These are phyloP conservation scores for Puccinia horiana DNA, from an alignment of 1,284 basidiomycete genomes.

Conservation along the genomic window DNA sequence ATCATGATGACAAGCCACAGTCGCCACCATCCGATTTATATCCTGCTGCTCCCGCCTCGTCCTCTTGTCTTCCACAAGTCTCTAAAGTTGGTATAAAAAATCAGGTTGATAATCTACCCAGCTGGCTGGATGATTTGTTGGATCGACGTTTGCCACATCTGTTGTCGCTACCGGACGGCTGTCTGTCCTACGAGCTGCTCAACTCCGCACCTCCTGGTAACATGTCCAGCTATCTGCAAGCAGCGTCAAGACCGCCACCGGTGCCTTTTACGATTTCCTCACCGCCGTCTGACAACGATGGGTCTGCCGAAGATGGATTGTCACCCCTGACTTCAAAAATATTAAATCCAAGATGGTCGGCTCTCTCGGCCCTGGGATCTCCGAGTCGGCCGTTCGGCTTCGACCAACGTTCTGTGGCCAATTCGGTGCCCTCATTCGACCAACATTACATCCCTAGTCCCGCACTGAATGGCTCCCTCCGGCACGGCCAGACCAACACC, in stretches of 20 bases:
- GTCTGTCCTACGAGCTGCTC: slow-evolving; percentile 44
- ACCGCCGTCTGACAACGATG: neutral
- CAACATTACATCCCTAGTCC: slow-evolving; percentile 39
- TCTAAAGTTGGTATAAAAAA: neutral
- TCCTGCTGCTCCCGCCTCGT: neutral
- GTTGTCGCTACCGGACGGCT: slow-evolving; percentile 36
- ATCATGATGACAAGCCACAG: neutral
- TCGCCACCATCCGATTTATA: neutral
- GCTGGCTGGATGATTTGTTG: slow-evolving; percentile 45
- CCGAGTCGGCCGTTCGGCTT: neutral
- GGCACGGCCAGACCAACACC: slow-evolving; percentile 22
- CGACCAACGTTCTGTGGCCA: slow-evolving; percentile 14
- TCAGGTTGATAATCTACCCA: slow-evolving; percentile 10
- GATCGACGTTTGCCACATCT: slow-evolving; percentile 31
- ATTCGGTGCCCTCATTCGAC: slow-evolving; percentile 35
- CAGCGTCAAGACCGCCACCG: neutral
- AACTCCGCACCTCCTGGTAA: neutral
- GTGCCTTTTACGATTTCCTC: neutral
- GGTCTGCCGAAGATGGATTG: neutral
- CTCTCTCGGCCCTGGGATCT: neutral
- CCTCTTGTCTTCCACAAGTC: neutral
- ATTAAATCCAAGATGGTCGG: neutral
- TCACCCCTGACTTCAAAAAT: neutral
- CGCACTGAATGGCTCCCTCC: neutral
- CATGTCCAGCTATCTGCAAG: neutral